Evolutionary conservation across 257 asterid genomes (phyloP), one percentile per base, ranked within the genome.

Genomic region (Jasminum sambac): DNA sequence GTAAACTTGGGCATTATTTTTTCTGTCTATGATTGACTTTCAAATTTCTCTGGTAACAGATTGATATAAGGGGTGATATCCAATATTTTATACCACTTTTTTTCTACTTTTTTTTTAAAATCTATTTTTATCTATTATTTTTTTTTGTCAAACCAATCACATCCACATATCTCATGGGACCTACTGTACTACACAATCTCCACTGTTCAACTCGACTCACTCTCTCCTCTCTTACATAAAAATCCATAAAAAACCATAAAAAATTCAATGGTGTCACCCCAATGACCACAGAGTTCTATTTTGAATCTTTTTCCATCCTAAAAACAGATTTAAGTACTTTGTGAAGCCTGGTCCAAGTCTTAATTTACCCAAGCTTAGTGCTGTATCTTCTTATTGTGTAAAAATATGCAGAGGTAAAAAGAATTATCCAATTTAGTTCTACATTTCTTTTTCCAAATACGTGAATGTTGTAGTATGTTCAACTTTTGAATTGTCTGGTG

Each of bases 311-410:
- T 55, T 30, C n/a, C 13, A 55, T 55, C 36, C 10, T 55, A 9
- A 55, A 8, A 6, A 52, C 23, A 19, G 23, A 4, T 8, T 52
- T n/a, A 46, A 14, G 21, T 13, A 19, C 60, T 52, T 19, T 17
- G 25, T 67, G 63, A 69, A 58, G 79, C 72, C 43, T 41, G 24
- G 34, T 64, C 7, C 23, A 58, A 21, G 57, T 46, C 13, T 59
- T 34, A 37, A 17, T 55, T 38, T 34, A 14, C 60, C 60, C 72
- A 21, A 14, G 11, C 23, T 55, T 30, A 30, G 36, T 55, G 4
- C 34, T 55, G 14, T 55, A 10, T 21, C 34, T 55, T 55, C 62
- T 55, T 21, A 21, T 10, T 12, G 8, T 4, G 16, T 55, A 55
- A 55, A 52, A 19, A 55, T 23, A 64, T 7, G 42, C 37, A 72